Conservation (phyloP, 2,329 filamentous ascomycete species). For the Tympanopsis confertula region DNA sequence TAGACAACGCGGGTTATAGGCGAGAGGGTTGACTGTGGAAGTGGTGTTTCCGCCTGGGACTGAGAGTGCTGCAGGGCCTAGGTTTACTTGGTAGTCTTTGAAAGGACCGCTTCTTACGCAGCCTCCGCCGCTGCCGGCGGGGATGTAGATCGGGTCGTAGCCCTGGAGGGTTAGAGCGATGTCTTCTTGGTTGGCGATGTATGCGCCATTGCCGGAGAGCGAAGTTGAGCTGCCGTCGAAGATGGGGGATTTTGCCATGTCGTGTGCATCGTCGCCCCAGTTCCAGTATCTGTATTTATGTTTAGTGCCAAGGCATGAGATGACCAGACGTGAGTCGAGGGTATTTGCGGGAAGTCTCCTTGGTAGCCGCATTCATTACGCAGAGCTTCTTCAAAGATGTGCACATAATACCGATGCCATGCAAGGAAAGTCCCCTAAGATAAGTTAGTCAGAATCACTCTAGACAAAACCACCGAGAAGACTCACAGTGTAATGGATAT, state of each 20-base stretch:
- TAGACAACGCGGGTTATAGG: constrained; percentile 28
- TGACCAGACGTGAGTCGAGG: constrained; percentile 8
- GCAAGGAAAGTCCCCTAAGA: constrained; percentile 19
- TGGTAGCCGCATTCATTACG: constrained; percentile 20
- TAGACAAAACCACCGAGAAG: neutral
- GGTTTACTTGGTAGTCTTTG: constrained; percentile 22
- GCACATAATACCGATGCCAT: constrained; percentile 23
- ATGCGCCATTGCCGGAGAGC: constrained; percentile 29
- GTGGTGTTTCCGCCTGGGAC: constrained; percentile 11
- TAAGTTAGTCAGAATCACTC: neutral
- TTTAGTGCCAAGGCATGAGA: neutral
- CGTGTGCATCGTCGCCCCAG: constrained; percentile 24
- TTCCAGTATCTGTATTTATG: constrained; percentile 19
- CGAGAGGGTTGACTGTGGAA: constrained; percentile 12
- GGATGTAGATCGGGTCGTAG: constrained; percentile 17
- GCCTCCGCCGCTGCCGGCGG: constrained; percentile 40
- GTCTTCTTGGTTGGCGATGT: constrained; percentile 11
- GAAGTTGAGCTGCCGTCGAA: constrained; percentile 32
- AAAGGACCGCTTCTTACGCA: constrained; percentile 39
- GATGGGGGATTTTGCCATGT: constrained; percentile 24
- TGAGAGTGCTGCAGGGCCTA: constrained; percentile 19
- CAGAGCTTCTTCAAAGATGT: constrained; percentile 20
- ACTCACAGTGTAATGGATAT: neutral
- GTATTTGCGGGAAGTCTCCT: constrained; percentile 13
- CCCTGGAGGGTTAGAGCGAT: constrained; percentile 2